phyloP scores from a whole-genome alignment of 306 rosid genomes.

The Corylus heterophylla region DNA sequence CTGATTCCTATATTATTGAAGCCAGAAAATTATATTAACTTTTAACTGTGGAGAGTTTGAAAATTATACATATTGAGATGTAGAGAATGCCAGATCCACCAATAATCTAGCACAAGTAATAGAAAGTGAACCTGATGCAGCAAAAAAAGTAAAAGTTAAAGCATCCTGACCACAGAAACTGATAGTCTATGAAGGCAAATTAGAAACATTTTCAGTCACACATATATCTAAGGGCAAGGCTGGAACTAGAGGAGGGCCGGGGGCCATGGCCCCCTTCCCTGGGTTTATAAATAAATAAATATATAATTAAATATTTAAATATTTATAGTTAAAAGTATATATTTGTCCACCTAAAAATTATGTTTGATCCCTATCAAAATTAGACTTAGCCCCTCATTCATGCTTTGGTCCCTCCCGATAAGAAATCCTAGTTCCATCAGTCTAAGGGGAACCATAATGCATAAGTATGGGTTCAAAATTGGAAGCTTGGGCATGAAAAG shows the following conservation, averaged over 20 bases:
- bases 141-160: not conserved
- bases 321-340: no score
- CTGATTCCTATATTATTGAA: slow-evolving; percentile 65
- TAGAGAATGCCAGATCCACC: slow-evolving; percentile 1
- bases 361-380: no score
- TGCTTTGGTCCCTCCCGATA: no score
- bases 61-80: not conserved
- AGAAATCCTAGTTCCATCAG: no score
- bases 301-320: no score
- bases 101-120: slow-evolving; percentile 15
- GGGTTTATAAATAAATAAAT: no score
- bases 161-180: no score
- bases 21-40: slow-evolving; percentile 16
- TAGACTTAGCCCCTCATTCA: no score
- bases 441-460: not conserved
- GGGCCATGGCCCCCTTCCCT: no score
- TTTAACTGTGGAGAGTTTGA: slow-evolving; percentile 6
- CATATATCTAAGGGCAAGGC: not conserved
- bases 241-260: no score
- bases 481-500: not conserved
- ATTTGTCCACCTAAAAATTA: no score
- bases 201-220: not conserved
- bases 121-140: not conserved
- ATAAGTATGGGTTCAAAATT: not conserved
- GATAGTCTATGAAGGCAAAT: no score